phyloP scores from a whole-genome alignment of 1,284 basidiomycete genomes.

The Coniophora puteana region DNA sequence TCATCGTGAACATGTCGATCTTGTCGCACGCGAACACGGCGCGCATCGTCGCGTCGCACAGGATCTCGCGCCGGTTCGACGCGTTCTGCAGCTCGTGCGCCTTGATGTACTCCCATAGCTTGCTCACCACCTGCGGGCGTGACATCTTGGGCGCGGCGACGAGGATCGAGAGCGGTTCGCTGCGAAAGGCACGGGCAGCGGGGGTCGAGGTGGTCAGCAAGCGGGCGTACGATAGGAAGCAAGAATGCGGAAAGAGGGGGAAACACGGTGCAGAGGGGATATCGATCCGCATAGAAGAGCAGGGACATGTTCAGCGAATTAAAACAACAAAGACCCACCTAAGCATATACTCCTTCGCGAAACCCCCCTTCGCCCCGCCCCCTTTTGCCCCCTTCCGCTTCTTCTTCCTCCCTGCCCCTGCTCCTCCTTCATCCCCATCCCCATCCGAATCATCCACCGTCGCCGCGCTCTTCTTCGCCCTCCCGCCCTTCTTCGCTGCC shows the following conservation, averaged over 20 bases:
- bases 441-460: constrained; percentile 54
- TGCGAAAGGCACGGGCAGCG: constrained; percentile 27
- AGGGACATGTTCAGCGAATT: neutral
- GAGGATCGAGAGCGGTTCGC: constrained; percentile 60
- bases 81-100: constrained; percentile 77
- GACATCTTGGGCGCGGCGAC: constrained; percentile 61
- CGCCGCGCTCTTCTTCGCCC: constrained; percentile 55
- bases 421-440: constrained; percentile 37
- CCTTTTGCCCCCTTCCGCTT: too few species aligned
- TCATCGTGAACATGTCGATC: constrained; percentile 87
- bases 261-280: constrained; percentile 2
- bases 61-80: constrained; percentile 71
- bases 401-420: constrained; percentile 33
- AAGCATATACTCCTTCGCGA: constrained; percentile 72
- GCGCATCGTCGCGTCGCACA: constrained; percentile 70
- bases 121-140: constrained; percentile 86
- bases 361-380: constrained; percentile 58
- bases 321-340: too few species aligned
- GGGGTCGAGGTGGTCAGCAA: too few species aligned
- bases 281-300: neutral
- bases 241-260: neutral
- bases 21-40: constrained; percentile 73
- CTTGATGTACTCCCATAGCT: constrained; percentile 85
- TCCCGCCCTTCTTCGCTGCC: constrained; percentile 34
- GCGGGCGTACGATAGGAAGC: too few species aligned